These are phyloP conservation scores for Nemophila menziesii DNA, from an alignment of 257 asterid genomes.

Conservation along the genomic window DNA sequence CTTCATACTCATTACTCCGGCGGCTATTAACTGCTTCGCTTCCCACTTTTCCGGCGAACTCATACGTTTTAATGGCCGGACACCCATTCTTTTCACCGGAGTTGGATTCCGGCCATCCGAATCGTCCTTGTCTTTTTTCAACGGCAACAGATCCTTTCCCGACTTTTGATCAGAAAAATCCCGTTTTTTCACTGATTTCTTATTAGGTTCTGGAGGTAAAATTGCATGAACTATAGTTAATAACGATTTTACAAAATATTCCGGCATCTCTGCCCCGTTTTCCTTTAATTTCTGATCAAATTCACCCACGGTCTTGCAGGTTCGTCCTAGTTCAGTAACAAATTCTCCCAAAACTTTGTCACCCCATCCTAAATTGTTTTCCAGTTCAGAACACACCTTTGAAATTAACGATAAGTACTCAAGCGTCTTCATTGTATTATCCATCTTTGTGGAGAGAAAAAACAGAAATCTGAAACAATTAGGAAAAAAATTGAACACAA, in stretches of 20 bases:
- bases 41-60: constrained; percentile 97
- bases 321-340: constrained; percentile 59
- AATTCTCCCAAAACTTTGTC: constrained; percentile 76
- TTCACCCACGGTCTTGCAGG: constrained; percentile 38
- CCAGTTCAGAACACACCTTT: constrained; percentile 78
- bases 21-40: constrained; percentile 80
- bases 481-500: too few relatives aligned
- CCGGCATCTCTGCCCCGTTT: constrained; percentile 79
- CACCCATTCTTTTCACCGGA: constrained; percentile 56
- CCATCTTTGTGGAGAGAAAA: constrained; percentile 32
- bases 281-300: constrained; percentile 54
- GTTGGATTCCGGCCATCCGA: constrained; percentile 42
- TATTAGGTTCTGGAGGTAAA: constrained; percentile 43
- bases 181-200: constrained; percentile 29
- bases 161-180: constrained; percentile 87
- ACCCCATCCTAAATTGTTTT: constrained; percentile 54
- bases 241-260: constrained; percentile 67
- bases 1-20: constrained; percentile 70
- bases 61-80: constrained; percentile 81
- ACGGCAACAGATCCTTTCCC: constrained; percentile 71
- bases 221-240: constrained; percentile 78
- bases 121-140: constrained; percentile 44
- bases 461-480: constrained; percentile 1
- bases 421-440: constrained; percentile 47
- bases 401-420: constrained; percentile 74